Evolutionary conservation across 2,329 filamentous ascomycete species (phyloP).

Genomic region (Nothophaeocryptopus gaeumannii): DNA sequence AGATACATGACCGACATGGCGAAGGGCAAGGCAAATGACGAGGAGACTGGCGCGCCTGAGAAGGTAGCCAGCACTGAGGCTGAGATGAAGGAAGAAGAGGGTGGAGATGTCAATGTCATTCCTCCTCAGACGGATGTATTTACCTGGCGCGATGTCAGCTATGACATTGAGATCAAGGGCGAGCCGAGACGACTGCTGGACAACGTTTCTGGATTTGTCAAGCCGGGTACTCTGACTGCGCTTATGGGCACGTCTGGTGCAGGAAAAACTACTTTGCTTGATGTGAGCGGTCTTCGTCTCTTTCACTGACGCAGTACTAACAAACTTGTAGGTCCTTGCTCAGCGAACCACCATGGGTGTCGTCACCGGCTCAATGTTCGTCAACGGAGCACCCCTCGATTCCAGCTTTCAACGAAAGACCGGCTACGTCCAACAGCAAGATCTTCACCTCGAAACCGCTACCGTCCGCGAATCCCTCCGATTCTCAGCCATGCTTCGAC

Average conservation of each 20-base stretch:
- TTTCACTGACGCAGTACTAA: conserved; percentile 2
- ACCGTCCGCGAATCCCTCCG: conserved; percentile 56
- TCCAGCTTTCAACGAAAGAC: conserved; percentile 62
- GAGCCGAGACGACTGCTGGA: conserved; percentile 53
- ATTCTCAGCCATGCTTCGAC: conserved; percentile 58
- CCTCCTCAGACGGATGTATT: conserved; percentile 44
- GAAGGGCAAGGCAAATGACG: conserved; percentile 35
- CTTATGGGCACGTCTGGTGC: conserved; percentile 41
- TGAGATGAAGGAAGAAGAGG: conserved; percentile 24
- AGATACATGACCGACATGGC: conserved; percentile 36
- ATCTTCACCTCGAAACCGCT: conserved; percentile 56
- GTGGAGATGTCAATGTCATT: conserved; percentile 38
- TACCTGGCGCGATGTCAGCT: conserved; percentile 56
- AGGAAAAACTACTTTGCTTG: conserved; percentile 61
- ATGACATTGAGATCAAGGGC: conserved; percentile 53
- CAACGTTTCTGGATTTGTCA: conserved; percentile 54
- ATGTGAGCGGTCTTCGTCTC: conserved; percentile 33
- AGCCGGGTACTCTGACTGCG: conserved; percentile 41
- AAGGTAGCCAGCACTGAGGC: conserved; percentile 22
- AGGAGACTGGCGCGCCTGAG: conserved; percentile 35
- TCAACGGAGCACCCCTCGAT: conserved; percentile 58
- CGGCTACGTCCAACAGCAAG: conserved; percentile 67
- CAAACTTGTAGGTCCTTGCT: conserved; percentile 44
- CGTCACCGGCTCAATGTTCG: conserved; percentile 64
- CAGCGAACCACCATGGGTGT: conserved; percentile 60